Conservation (phyloP, 805 yeast species). For the Wickerhamiella hasegawae region DNA sequence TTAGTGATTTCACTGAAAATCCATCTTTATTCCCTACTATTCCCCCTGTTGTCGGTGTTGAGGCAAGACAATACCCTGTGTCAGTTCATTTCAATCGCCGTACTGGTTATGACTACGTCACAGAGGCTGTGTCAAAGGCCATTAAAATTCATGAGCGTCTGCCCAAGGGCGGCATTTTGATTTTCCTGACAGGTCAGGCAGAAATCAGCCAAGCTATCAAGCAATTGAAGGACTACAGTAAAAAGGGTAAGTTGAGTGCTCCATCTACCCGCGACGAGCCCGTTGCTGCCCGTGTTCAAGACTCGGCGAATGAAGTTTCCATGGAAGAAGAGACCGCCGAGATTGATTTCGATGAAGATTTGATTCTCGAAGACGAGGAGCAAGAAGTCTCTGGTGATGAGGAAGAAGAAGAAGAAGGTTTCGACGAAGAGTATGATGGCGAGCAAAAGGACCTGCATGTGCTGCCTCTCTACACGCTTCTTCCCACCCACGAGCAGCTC, state of each 20-base stretch:
- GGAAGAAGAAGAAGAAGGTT: conserved; percentile 35
- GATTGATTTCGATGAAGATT: conserved; percentile 23
- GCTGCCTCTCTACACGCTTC: conserved; percentile 75
- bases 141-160: conserved; percentile 71
- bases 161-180: conserved; percentile 87
- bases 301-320: conserved; percentile 44
- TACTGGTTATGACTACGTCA: conserved; percentile 64
- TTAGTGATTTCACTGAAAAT: conserved; percentile 84
- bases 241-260: conserved; percentile 7
- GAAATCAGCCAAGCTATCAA: conserved; percentile 72
- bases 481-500: conserved; percentile 93
- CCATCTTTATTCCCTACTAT: conserved; percentile 41
- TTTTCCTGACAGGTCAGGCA: conserved; percentile 87
- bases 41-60: conserved; percentile 82
- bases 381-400: conserved; percentile 27
- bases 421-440: conserved; percentile 30
- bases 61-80: conserved; percentile 90
- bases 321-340: conserved; percentile 80
- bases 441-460: conserved; percentile 66
- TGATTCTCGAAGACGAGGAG: conserved; percentile 22
- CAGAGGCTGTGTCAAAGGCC: conserved; percentile 72
- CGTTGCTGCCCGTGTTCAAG: conserved; percentile 27
- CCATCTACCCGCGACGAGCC: conserved; percentile 6
- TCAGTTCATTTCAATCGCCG: conserved; percentile 75
- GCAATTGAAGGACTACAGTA: conserved; percentile 37